A percentile compares a stretch with the other conserved stretches of the same genome.
phyloP scores from a whole-genome alignment of 2,329 filamentous ascomycete genomes.

The Pyrenophora tritici-repentis region DNA sequence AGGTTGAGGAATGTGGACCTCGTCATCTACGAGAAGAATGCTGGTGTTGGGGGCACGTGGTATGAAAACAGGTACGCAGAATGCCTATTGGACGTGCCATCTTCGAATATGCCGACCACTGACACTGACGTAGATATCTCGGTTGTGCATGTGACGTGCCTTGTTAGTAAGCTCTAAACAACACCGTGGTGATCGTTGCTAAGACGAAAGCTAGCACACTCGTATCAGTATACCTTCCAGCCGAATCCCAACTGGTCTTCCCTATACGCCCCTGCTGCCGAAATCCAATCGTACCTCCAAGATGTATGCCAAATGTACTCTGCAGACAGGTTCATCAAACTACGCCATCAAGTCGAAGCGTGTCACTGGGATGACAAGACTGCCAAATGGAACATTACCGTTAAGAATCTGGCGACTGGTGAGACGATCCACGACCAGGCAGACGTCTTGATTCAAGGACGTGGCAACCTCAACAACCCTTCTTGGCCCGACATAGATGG shows the following conservation, averaged over 20 bases:
- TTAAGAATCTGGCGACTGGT: constrained; percentile 40
- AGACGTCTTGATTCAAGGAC: constrained; percentile 41
- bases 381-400: constrained; percentile 45
- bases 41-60: constrained; percentile 48
- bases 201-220: constrained; percentile 37
- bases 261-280: constrained; percentile 47
- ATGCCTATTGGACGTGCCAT: not conserved
- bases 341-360: constrained; percentile 42
- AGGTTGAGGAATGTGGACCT: constrained; percentile 47
- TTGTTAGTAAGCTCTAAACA: constrained; percentile 10
- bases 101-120: not conserved
- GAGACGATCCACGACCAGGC: constrained; percentile 31
- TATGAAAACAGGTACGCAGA: constrained; percentile 43
- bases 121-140: constrained; percentile 41
- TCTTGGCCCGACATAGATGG: constrained; percentile 44
- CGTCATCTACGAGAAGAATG: constrained; percentile 53
- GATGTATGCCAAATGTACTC: constrained; percentile 43
- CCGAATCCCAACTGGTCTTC: constrained; percentile 50
- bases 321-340: constrained; percentile 46
- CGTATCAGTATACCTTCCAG: constrained; percentile 52
- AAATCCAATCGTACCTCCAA: constrained; percentile 48
- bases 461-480: constrained; percentile 39
- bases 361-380: constrained; percentile 42
- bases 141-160: constrained; percentile 53
- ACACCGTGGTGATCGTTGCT: not conserved